Evolutionary conservation across 129 eudicot genomes (phyloP), one percentile per base, ranked within the genome.

Genomic region (Chrysanthemum makinoi): DNA sequence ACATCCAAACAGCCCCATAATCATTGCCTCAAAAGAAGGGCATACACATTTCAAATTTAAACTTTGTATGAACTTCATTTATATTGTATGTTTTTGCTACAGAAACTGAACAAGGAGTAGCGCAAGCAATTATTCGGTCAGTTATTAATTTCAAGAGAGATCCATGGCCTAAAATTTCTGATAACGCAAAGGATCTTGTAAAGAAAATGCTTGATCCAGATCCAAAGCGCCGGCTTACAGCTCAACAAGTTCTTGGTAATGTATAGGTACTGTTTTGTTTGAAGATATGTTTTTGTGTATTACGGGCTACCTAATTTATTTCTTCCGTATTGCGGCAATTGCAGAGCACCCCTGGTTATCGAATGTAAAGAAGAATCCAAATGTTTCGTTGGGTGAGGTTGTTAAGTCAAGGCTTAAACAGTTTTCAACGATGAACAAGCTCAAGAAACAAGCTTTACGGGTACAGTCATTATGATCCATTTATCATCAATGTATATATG

Each of bases 71-170:
- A 49, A 47, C 61, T 30, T 28, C 39, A 20, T 50, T 75, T 65
- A 6, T 44, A 46, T 55, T 72, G 47, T 16, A 44, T 10, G 4
- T 17, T 63, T 14, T 22, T 15, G 8, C 35, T 19, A 62, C 5
- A 90, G 96, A 90, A 81, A 87, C 95, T 53, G 95, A 90, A 79
- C 96, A 90, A 83, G 96, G 96, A 72, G 96, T 90, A 57, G 96
- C 96, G 5, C 95, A 83, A 83, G 96, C 96, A 48, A 90, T 90
- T 59, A 87, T 90, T 71, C 90, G 91, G 28, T 90, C 96, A 1
- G 84, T 85, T 19, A 64, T 90, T 50, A 87, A 90, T 74, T 90
- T 90, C 19, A 90, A 90, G 80, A 75, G 96, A 77, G 96, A 90
- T 62, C 95, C 96, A 64, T 90, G 96, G 96, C 95, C 96, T 9